Conservation (phyloP, 2,329 filamentous ascomycete species). For the Monosporascus sp. region DNA sequence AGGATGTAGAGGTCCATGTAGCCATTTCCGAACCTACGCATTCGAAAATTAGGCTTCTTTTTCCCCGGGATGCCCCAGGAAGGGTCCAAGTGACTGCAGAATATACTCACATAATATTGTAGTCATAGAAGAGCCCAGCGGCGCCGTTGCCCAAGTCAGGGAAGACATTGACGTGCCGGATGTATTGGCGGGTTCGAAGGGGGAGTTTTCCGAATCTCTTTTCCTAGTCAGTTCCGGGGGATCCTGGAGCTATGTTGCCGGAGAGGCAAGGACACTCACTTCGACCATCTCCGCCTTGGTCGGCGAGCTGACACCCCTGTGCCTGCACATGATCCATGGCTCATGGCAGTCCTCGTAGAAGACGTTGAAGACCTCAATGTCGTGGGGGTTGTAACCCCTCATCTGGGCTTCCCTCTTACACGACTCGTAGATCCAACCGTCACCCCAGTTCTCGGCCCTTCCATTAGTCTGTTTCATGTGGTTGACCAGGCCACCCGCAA, state of each 20-base stretch:
- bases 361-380: constrained; percentile 22
- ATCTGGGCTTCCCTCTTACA: constrained; percentile 13
- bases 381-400: constrained; percentile 12
- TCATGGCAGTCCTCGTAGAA: constrained; percentile 22
- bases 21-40: constrained; percentile 1
- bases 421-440: constrained; percentile 14
- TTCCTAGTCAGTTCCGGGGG: constrained; percentile 15
- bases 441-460: constrained; percentile 10
- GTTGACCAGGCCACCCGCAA: not conserved
- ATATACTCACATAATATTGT: constrained; percentile 10
- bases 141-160: constrained; percentile 8
- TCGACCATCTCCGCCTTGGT: constrained; percentile 19
- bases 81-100: too few species aligned
- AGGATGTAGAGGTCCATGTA: constrained; percentile 2
- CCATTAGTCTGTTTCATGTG: not conserved
- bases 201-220: constrained; percentile 25
- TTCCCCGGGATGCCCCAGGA: too few species aligned
- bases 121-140: constrained; percentile 10
- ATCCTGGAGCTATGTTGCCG: constrained; percentile 5
- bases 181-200: constrained; percentile 21
- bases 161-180: constrained; percentile 19
- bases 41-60: too few species aligned
- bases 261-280: constrained; percentile 17
- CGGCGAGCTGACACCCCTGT: constrained; percentile 16
- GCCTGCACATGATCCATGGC: constrained; percentile 27